Evolutionary conservation across 2,329 filamentous ascomycete species (phyloP).

Genomic region (Penicillium sumatraense): DNA sequence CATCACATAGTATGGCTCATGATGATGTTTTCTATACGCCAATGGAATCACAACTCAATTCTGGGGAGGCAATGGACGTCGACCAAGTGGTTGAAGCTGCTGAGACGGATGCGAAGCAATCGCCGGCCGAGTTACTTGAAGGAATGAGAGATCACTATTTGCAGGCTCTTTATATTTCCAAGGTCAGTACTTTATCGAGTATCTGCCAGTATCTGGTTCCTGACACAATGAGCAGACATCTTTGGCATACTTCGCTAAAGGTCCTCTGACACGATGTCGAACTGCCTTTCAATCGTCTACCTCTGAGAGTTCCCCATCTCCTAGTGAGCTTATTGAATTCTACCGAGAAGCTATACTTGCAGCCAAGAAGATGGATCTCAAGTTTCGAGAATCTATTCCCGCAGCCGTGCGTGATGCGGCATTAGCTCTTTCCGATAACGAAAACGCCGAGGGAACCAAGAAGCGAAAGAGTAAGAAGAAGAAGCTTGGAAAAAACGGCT

Average conservation of each 20-base stretch:
- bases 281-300: slow-evolving; percentile 40
- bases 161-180: slow-evolving; percentile 49
- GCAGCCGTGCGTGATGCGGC: slow-evolving; percentile 43
- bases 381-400: slow-evolving; percentile 52
- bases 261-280: slow-evolving; percentile 52
- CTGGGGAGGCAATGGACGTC: slow-evolving; percentile 14
- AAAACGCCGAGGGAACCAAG: slow-evolving; percentile 27
- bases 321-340: slow-evolving; percentile 39
- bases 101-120: slow-evolving; percentile 26
- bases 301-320: slow-evolving; percentile 24
- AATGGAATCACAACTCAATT: slow-evolving; percentile 21
- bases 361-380: slow-evolving; percentile 53
- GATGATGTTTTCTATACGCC: slow-evolving; percentile 7
- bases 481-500: slow-evolving; percentile 52
- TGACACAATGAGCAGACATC: slow-evolving; percentile 41
- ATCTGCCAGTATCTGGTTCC: slow-evolving; percentile 16
- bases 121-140: slow-evolving; percentile 42
- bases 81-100: slow-evolving; percentile 13
- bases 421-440: slow-evolving; percentile 43
- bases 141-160: slow-evolving; percentile 46
- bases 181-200: slow-evolving; percentile 30
- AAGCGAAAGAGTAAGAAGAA: slow-evolving; percentile 44
- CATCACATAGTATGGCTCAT: not conserved
- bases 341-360: slow-evolving; percentile 49
- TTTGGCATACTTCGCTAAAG: slow-evolving; percentile 57